Percentiles rank a stretch among this genome's conserved stretches.
phyloP scores from a whole-genome alignment of 805 yeast genomes.

The Wickerhamiella sorbophila region DNA sequence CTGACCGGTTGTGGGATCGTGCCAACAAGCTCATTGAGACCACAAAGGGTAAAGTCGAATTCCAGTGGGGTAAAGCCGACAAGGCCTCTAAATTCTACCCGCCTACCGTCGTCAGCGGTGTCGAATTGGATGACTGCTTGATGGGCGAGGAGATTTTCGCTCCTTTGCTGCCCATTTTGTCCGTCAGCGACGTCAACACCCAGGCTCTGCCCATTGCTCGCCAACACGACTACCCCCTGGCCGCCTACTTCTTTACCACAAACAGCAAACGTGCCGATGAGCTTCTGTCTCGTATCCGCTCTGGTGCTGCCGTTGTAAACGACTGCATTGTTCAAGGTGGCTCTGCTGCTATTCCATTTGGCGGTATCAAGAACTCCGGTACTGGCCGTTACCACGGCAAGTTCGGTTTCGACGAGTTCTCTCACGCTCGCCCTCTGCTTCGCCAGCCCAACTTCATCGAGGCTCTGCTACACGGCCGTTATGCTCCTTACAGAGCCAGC shows the following conservation, averaged over 20 bases:
- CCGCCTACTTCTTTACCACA: constrained; percentile 52
- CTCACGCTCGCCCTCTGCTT: constrained; percentile 57
- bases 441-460: constrained; percentile 57
- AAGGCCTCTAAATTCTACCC: constrained; percentile 36
- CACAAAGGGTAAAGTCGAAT: constrained; percentile 19
- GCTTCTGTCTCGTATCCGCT: constrained; percentile 41
- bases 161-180: constrained; percentile 66
- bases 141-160: constrained; percentile 76
- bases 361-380: constrained; percentile 83
- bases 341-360: constrained; percentile 62
- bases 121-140: constrained; percentile 47
- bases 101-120: constrained; percentile 61
- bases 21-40: constrained; percentile 30
- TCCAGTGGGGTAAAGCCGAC: constrained; percentile 23
- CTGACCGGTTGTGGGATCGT: constrained; percentile 38
- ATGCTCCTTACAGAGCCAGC: constrained; percentile 40
- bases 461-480: constrained; percentile 40
- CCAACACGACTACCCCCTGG: constrained; percentile 64
- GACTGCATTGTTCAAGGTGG: constrained; percentile 64
- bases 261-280: constrained; percentile 34
- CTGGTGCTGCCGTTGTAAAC: constrained; percentile 59
- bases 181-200: constrained; percentile 28
- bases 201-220: constrained; percentile 22
- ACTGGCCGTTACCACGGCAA: constrained; percentile 71
- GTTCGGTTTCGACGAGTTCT: constrained; percentile 53